Base-by-base conservation (phyloP, 1,139 yeast genomes). In the Zygosaccharomyces sapae region DNA sequence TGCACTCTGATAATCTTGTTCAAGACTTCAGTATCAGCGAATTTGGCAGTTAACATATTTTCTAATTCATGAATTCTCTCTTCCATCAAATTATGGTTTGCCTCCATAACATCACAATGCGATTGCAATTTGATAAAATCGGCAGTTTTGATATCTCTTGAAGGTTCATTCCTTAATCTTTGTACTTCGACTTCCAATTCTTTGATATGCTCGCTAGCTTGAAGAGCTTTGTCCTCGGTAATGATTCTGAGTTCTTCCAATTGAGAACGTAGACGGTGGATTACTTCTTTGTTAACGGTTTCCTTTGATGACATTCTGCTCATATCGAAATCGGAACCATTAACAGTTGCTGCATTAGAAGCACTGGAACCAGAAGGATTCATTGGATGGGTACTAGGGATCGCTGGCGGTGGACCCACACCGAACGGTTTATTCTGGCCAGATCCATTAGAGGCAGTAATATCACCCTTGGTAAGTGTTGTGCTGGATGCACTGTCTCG, bases 1-100 rank as follows among this genome's bases (percentile, higher is more conserved):
- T 83, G 89, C 5, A 68, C 66, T 55, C 76, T 73, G 37, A 84
- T 73, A 24, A 84, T 62, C 37, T 71, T 69, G 59, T 82, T 84
- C 60, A 84, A 67, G 30, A 72, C 72, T 6, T 75, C 69, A 39
- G 82, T 68, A 48, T 80, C 79, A 3, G 77, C 68, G 48, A 83
- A 70, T 56, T 80, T 82, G 40, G 76, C 71, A 47, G 76, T 71
- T 70, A 83, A 74, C 45, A 81, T 70, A 2, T 80, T 76, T 56
- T 81, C 81, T 50, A 80, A 73, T 37, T 74, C 74, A 1, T 54
- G 61, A 18, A 77, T 52, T 54, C 75, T 75, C 10, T 69, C 68
- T 33, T 65, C 68, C 51, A 80, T 62, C 4, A 57, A 55, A 2
- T 64, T 49, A 51, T 79, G 79, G 51, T 81, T 81, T 44, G 74